Evolutionary conservation across 2,329 filamentous ascomycete species (phyloP), one percentile per base, ranked within the genome.

Genomic region (Dryadomyces sulphureus): DNA sequence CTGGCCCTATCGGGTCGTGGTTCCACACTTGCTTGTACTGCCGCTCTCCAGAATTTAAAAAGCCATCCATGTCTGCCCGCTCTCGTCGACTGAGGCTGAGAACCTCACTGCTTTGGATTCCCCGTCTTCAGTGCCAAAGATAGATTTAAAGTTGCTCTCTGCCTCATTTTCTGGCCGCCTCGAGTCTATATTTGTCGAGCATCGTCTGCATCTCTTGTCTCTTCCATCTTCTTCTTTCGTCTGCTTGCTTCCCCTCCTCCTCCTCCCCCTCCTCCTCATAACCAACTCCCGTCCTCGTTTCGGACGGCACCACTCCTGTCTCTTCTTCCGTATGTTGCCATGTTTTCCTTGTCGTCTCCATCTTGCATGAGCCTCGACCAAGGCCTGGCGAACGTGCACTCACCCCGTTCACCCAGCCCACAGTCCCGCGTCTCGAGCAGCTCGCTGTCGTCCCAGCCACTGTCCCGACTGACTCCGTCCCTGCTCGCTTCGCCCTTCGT

Each of bases 311-410:
- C n/a, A n/a, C n/a, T n/a, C n/a, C n/a, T n/a, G n/a, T n/a, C n/a
- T n/a, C n/a, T n/a, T n/a, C n/a, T n/a, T n/a, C n/a, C n/a, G n/a
- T n/a, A n/a, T n/a, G n/a, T n/a, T n/a, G n/a, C n/a, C n/a, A n/a
- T n/a, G n/a, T n/a, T n/a, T n/a, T n/a, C n/a, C 17, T 44, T 14
- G 25, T 34, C 25, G 17, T 14, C 7, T 5, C 17, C 11, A 34
- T 34, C 19, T 22, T 19, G 14, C 32, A 11, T 45, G n/a, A n/a
- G n/a, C n/a, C n/a, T 52, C 51, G 56, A 54, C 49, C 53, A 52
- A 47, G 49, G 45, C 49, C 53, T 49, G 52, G 55, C 58, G 54
- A 52, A 58, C 54, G 54, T 54, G 57, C 54, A 57, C 60, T 62
- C 59, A 62, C 60, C 16, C n/a, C n/a, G n/a, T n/a, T n/a, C n/a